A percentile compares a stretch with the other conserved stretches of the same genome.
phyloP scores from a whole-genome alignment of 2,329 filamentous ascomycete genomes.

The Cytospora schulzeri region DNA sequence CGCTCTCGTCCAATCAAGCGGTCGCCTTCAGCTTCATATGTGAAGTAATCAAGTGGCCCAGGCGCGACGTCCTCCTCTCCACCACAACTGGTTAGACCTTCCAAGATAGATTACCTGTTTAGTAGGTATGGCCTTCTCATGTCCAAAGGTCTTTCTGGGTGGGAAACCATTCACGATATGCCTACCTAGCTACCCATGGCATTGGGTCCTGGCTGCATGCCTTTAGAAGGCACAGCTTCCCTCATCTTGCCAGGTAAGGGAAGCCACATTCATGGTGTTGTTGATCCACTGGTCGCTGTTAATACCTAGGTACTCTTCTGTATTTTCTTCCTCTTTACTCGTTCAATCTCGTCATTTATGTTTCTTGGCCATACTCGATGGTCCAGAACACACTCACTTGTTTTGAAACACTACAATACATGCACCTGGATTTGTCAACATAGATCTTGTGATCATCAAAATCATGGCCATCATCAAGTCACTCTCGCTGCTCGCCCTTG shows the following conservation, averaged over 20 bases:
- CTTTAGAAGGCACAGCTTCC: too few relatives aligned
- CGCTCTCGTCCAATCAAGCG: slow-evolving; percentile 15
- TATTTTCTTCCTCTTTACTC: background rate
- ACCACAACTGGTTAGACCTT: background rate
- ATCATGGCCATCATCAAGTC: slow-evolving; percentile 3
- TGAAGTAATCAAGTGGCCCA: background rate
- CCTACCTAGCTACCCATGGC: too few relatives aligned
- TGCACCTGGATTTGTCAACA: background rate
- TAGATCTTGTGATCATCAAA: background rate
- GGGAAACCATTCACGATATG: too few relatives aligned
- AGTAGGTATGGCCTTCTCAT: too few relatives aligned
- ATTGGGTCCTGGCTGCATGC: too few relatives aligned
- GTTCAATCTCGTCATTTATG: background rate
- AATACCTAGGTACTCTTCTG: background rate
- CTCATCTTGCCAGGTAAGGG: too few relatives aligned
- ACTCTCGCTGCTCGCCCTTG: slow-evolving; percentile 12
- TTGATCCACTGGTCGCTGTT: background rate
- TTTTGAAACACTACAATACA: background rate
- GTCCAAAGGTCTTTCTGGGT: too few relatives aligned
- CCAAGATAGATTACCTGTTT: too few relatives aligned
- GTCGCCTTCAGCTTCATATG: background rate
- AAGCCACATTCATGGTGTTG: background rate
- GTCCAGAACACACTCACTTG: background rate
- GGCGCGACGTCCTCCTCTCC: background rate
- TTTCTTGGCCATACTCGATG: background rate